Base-by-base conservation (phyloP, 1,284 basidiomycete species). In the Ceratobasidium sp. region DNA sequence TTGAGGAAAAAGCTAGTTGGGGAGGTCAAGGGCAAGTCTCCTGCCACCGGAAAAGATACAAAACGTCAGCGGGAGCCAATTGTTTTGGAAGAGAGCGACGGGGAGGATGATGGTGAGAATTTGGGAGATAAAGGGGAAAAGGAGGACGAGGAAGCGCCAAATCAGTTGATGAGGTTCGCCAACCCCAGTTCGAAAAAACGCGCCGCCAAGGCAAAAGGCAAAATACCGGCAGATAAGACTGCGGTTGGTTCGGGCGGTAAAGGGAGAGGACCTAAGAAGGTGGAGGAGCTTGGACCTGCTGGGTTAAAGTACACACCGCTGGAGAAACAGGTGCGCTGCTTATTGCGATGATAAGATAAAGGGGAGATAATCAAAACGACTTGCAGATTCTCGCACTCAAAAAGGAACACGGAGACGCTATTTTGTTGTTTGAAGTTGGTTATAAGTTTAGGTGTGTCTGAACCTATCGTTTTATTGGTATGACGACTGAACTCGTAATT, bases 391-490 rank as follows among this genome's bases (percentile, higher is more conserved):
- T 89, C 75, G 84, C 88, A 73, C 83, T 96, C 55, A 95, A 95
- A 81, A 84, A 84, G 63, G 87, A 89, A 41, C 85, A 96, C 46
- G 89, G 88, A 0, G 94, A 90, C 43, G 89, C 91, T 3, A 78
- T 98, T 30, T 84, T 98, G 26, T 88, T 98, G 85, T 86, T 96
- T 63, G 93, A 97, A 80, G 89, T 93, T 23, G 94, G 94, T 6
- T 96, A 97, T 81, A 96, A 93, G 81, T 93, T 91, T 81, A 90
- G 85, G 80, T 77, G 38, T 32, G 18, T 66, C 28, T 57, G 6
- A 28, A n/a, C 35, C 21, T 4, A 11, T 38, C 30, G 21, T n/a
- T 11, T 38, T 50, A 16, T 49, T 55, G 18, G 43, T 41, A 13
- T 69, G 7, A 54, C 23, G 16, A 38, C 57, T 47, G 28, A 74